Base-by-base conservation (phyloP, 225 moss, liverwort and hornwort species). In the Sphagnum contortum region DNA sequence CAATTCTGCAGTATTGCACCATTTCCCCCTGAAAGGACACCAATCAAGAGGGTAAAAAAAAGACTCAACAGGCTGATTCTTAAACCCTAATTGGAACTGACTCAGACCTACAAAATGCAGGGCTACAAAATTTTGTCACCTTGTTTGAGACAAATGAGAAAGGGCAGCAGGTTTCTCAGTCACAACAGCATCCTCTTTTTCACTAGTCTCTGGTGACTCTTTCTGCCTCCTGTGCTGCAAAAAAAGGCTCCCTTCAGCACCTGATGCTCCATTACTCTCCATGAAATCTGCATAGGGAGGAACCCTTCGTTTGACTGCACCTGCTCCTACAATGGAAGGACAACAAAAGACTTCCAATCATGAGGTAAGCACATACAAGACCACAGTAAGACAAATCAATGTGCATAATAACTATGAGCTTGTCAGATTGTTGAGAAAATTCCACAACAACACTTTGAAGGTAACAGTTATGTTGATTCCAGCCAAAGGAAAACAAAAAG, bases 91-190 rank as follows among this genome's bases (percentile, higher is more conserved):
- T 0, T 29, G 29, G 29, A 29, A 29, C 29, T 29, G 29, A 29
- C 29, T 29, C 29, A 29, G 29, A 29, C 29, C 29, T 29, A 29
- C 29, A 29, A 29, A 29, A 29, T 29, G 29, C 29, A 29, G 29
- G 29, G 29, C 1, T 29, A 29, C 29, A 29, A 29, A 29, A 29
- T 29, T 29, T 29, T 29, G 29, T 29, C 61, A 91, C 90, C 96
- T 78, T 56, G 80, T 74, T 44, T 65, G 67, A 63, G 90, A 87
- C 67, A 98, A 76, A 67, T 98, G 83, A 45, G 96, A 87, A 47
- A 73, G 80, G 55, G 63, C 12, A 48, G 70, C 60, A 29, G 29
- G 29, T 49, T 62, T 62, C 48, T 47, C 13, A 3, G 29, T 49
- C 58, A 75, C 57, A 9, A 74, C 29, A 69, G 82, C 68, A 66